phyloP scores from a whole-genome alignment of 257 asterid genomes.

The Solanum tarapatanum region DNA sequence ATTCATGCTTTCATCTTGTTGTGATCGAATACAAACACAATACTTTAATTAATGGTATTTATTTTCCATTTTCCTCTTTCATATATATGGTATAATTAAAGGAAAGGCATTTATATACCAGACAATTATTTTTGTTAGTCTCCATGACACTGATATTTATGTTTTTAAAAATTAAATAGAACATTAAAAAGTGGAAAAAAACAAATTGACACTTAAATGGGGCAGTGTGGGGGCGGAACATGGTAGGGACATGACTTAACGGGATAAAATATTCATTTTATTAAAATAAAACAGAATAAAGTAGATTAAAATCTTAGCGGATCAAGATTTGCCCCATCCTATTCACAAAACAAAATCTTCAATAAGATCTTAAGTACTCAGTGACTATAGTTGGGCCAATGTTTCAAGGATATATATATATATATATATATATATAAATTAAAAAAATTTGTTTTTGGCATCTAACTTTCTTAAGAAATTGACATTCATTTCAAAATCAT shows the following conservation, averaged over 20 bases:
- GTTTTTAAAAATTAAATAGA: too few species aligned
- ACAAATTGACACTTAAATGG: not conserved
- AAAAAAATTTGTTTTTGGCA: too few species aligned
- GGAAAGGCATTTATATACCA: not conserved
- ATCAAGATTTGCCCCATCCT: too few species aligned
- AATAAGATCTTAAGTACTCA: too few species aligned
- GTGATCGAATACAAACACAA: not conserved
- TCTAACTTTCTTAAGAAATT: too few species aligned
- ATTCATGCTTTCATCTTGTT: too few species aligned
- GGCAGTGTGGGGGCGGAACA: not conserved
- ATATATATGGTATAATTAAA: too few species aligned
- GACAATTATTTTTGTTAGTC: not conserved
- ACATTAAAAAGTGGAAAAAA: not conserved
- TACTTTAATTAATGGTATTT: not conserved
- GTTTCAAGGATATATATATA: too few species aligned
- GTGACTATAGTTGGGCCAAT: too few species aligned
- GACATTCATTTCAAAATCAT: fast-evolving
- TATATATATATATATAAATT: too few species aligned
- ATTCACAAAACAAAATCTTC: not conserved
- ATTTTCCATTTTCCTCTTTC: not conserved
- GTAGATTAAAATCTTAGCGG: not conserved
- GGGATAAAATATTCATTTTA: not conserved
- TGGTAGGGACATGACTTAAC: too few species aligned
- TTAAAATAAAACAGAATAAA: too few species aligned
- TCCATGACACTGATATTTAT: not conserved